Conservation (phyloP, 2,329 filamentous ascomycete genomes). For the Thielaviopsis ethacetica region DNA sequence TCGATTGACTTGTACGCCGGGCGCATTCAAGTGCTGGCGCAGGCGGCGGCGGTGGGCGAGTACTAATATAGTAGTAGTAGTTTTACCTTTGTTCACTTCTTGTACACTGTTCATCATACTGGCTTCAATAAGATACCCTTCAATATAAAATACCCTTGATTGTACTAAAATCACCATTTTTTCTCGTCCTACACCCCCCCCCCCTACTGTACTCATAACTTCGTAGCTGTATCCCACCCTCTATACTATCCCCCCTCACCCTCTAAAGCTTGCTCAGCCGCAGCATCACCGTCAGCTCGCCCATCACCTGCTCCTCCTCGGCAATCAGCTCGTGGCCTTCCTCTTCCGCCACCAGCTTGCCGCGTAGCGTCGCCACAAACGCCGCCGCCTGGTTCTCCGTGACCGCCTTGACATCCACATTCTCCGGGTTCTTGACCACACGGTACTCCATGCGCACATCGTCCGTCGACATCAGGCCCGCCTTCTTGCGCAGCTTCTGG, state of each 20-base stretch:
- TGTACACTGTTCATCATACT: too few species aligned
- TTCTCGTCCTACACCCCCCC: too few species aligned
- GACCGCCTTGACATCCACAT: conserved; percentile 52
- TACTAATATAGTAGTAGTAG: neutral
- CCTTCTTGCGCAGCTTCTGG: conserved; percentile 85
- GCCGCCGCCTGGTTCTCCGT: conserved; percentile 50
- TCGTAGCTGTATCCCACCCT: neutral
- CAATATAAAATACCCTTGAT: too few species aligned
- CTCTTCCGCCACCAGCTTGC: conserved; percentile 45
- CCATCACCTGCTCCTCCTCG: conserved; percentile 74
- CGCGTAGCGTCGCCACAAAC: conserved; percentile 63
- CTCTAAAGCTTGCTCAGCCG: conserved; percentile 55
- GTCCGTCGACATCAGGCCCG: conserved; percentile 76
- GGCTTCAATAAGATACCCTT: too few species aligned
- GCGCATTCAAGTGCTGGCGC: conserved; percentile 54
- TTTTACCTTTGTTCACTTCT: too few species aligned
- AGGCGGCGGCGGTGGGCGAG: neutral
- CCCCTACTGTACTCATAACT: neutral
- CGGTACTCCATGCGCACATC: conserved; percentile 91
- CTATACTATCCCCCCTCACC: too few species aligned
- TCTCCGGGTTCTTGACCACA: conserved; percentile 63
- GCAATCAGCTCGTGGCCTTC: conserved; percentile 37
- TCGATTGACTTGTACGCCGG: conserved; percentile 63
- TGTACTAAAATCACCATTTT: too few species aligned
- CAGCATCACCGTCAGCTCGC: conserved; percentile 65